Conservation (phyloP, 2,329 filamentous ascomycete species). For the Alternaria arborescens region DNA sequence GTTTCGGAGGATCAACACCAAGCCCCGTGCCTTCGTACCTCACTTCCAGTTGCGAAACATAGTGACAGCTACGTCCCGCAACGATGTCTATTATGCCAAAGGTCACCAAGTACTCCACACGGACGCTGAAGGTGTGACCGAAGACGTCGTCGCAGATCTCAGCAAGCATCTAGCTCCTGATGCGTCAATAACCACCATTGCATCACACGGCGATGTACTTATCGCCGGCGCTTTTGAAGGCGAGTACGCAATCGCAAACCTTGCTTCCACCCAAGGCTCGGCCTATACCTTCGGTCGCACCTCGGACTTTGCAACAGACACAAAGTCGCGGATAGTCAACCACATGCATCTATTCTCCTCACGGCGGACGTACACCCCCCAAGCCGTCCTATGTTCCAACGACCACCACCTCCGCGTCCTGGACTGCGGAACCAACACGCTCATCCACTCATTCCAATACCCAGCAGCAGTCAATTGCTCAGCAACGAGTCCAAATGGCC, state of each 20-base stretch:
- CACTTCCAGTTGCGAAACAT: constrained; percentile 69
- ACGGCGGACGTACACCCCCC: constrained; percentile 58
- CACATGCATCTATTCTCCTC: constrained; percentile 63
- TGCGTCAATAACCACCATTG: constrained; percentile 62
- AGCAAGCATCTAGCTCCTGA: constrained; percentile 50
- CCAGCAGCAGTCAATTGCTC: constrained; percentile 75
- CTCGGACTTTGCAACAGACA: constrained; percentile 57
- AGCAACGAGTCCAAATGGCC: constrained; percentile 74
- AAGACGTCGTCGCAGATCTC: constrained; percentile 60
- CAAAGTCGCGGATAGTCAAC: constrained; percentile 65
- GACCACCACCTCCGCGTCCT: constrained; percentile 64
- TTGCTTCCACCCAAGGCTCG: constrained; percentile 48
- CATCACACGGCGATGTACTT: constrained; percentile 58
- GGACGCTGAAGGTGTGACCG: constrained; percentile 55
- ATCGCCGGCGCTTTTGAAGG: constrained; percentile 66
- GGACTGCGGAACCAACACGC: constrained; percentile 65
- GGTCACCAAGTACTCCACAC: constrained; percentile 60
- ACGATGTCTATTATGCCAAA: constrained; percentile 64
- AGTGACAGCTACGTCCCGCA: constrained; percentile 62
- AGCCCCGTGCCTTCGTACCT: constrained; percentile 59
- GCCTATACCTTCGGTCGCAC: constrained; percentile 57
- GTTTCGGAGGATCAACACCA: constrained; percentile 59
- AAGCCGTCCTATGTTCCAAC: constrained; percentile 66
- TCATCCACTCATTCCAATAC: constrained; percentile 65
- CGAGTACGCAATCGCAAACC: constrained; percentile 62